These are phyloP conservation scores for Cornus suecica DNA, from an alignment of 148 eudicot species.

Conservation along the genomic window DNA sequence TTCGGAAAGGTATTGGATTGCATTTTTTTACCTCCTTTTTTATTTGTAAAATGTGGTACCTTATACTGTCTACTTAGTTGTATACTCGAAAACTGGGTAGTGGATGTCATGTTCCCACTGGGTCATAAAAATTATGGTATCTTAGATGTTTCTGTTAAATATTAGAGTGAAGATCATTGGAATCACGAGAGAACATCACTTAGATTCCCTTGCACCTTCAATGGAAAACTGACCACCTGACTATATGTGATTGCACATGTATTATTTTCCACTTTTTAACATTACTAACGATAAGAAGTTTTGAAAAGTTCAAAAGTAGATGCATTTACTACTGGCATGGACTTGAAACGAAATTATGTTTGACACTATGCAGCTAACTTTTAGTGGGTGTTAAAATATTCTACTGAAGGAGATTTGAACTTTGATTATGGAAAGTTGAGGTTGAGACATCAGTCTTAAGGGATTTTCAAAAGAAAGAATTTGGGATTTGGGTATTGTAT, in stretches of 20 bases:
- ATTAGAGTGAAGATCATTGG: too few relatives aligned
- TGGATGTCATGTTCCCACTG: not conserved
- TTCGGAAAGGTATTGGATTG: constrained; percentile 53
- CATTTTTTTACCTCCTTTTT: not conserved
- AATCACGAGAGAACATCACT: not conserved
- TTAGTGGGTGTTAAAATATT: not conserved
- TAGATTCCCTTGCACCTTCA: not conserved
- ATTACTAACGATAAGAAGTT: too few relatives aligned
- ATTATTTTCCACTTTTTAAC: not conserved
- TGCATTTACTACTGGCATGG: not conserved
- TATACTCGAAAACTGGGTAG: not conserved
- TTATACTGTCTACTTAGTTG: not conserved
- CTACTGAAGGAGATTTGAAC: not conserved
- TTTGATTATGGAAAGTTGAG: not conserved
- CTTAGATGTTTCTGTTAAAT: not conserved
- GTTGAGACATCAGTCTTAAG: not conserved
- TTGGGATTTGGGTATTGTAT: not conserved
- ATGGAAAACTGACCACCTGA: not conserved
- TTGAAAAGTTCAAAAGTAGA: too few relatives aligned
- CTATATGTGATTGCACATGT: not conserved
- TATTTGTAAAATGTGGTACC: constrained; percentile 6
- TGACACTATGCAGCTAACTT: not conserved
- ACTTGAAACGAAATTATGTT: not conserved
- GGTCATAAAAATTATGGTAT: not conserved
- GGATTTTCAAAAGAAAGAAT: not conserved